phyloP scores from a whole-genome alignment of 306 rosid species.

The Aeschynomene evenia region DNA sequence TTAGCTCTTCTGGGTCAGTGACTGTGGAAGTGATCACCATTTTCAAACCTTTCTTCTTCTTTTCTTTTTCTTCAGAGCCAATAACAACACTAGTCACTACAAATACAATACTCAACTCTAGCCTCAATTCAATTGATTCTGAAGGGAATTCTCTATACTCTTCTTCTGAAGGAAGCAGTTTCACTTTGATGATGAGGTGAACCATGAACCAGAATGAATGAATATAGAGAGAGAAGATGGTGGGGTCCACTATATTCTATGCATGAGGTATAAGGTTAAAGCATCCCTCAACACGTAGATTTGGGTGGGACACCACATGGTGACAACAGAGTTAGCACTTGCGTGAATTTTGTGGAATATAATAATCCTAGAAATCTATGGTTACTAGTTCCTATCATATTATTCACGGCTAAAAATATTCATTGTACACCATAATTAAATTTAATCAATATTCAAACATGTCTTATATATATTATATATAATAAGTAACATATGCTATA shows the following conservation, averaged over 20 bases:
- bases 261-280: no score
- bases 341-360: neutral
- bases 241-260: neutral
- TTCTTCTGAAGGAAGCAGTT: no score
- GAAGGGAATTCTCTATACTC: no score
- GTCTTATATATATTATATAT: no score
- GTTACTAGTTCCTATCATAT: no score
- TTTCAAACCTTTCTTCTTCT: conserved; percentile 24
- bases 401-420: no score
- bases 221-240: neutral
- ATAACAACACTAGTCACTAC: neutral
- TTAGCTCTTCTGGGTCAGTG: conserved; percentile 36
- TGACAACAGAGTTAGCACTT: neutral
- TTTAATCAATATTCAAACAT: no score
- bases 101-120: no score
- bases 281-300: neutral
- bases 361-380: no score
- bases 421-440: no score
- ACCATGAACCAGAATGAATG: no score
- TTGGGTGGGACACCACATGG: neutral
- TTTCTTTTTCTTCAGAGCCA: neutral
- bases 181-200: neutral
- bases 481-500: no score
- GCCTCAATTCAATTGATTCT: neutral
- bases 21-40: conserved; percentile 53